Evolutionary conservation across 306 rosid species (phyloP), one percentile per base, ranked within the genome.

Genomic region (Spatholobus suberectus): DNA sequence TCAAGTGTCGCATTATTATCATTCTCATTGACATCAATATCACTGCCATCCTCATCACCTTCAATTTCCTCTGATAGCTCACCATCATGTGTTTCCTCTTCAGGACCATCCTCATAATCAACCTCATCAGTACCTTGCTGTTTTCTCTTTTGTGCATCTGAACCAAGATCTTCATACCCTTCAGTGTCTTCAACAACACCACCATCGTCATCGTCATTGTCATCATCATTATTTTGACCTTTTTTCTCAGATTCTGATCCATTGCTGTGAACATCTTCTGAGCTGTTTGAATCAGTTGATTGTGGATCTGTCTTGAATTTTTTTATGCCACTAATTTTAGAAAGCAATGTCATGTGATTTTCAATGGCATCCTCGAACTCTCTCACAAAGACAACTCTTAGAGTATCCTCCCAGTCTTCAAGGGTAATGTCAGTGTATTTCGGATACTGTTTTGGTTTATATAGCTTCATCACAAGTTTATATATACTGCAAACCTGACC

Each of bases 41-140:
- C 92, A 83, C 84, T 79, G 46, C 84, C 91, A 67, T 67, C 86
- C 12, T 72, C 86, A 67, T 86, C 90, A 73, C 47, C 85, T 49
- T 76, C 87, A 69, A 69, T 51, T 78, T 81, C 90, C 74, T 84
- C 89, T 17, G 90, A 79, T 8, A 21, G 80, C 75, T 88, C 91
- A 43, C 81, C 90, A 29, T 85, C 92, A 40, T 37, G 76, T 7
- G 52, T 76, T 55, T 90, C 97, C 69, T 81, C 96, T 15, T 88
- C 96, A 70, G 85, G 77, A 86, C 81, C 91, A 76, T 90, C 99
- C 44, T 94, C 99, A 61, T 96, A 94, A 82, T 96, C 99, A 89
- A 96, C 83, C 90, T 94, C 97, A 86, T 92, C 98, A 40, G 40
- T 85, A 70, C 70, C 92, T 85, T 87, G 96, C n/a, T 70, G 90